Conservation (phyloP, 2,329 filamentous ascomycete species). For the Elsinoe arachidis region DNA sequence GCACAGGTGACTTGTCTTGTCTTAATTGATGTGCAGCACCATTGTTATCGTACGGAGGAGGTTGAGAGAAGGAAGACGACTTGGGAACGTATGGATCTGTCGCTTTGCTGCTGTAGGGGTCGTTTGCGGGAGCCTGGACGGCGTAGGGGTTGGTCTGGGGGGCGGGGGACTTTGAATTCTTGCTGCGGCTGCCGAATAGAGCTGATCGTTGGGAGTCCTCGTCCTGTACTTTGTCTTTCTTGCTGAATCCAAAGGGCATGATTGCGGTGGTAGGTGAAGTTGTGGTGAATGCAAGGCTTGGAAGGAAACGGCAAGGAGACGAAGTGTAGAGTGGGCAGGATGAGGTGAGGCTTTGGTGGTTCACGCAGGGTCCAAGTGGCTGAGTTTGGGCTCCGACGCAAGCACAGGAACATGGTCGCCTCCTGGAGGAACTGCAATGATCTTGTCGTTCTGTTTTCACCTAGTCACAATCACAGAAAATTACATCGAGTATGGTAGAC, state of each 20-base stretch:
- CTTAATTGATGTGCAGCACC: conserved; percentile 30
- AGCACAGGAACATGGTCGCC: neutral
- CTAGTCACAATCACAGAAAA: too few relatives aligned
- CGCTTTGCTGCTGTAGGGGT: conserved; percentile 43
- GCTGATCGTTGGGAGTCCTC: conserved; percentile 46
- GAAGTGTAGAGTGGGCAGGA: conserved; percentile 2
- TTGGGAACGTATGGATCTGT: conserved; percentile 27
- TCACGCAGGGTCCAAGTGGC: conserved; percentile 1
- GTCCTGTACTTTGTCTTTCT: conserved; percentile 43
- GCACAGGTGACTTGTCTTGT: conserved; percentile 38
- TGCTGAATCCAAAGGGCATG: conserved; percentile 40
- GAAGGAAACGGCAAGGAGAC: neutral
- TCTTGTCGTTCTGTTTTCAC: neutral
- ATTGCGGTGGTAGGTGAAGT: conserved; percentile 30
- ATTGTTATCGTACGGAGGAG: conserved; percentile 22
- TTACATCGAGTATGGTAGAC: too few relatives aligned
- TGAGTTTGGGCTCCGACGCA: neutral
- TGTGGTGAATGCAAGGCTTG: neutral
- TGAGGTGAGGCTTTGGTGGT: neutral
- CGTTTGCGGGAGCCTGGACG: conserved; percentile 34
- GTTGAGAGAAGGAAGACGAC: conserved; percentile 20
- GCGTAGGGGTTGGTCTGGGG: conserved; percentile 48
- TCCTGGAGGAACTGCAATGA: neutral
- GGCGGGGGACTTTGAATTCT: conserved; percentile 43
- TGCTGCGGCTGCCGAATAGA: conserved; percentile 51